A percentile compares a stretch with the other conserved stretches of the same genome.
Evolutionary conservation across 352 stramenopile species (phyloP).

Genomic region (Pythium aphanidermatum): DNA sequence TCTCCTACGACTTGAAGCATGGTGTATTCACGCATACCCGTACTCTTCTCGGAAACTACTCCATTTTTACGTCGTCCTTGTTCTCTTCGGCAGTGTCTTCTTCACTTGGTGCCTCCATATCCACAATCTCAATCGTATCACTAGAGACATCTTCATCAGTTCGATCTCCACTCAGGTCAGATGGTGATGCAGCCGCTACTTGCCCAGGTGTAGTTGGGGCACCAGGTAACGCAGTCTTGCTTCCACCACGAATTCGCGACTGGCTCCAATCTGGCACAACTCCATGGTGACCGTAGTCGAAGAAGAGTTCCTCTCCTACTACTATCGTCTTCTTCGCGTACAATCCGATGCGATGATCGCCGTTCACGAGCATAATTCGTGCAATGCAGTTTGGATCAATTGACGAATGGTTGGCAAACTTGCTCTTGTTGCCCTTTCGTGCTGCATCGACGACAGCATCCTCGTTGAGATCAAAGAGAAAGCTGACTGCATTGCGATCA

Average conservation of each 20-base stretch:
- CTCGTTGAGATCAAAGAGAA: constrained; percentile 93
- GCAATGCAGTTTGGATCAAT: constrained; percentile 77
- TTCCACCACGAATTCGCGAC: constrained; percentile 47
- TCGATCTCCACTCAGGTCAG: no score
- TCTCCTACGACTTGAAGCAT: no score
- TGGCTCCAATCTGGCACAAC: constrained; percentile 81
- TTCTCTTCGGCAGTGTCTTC: no score
- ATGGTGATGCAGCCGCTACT: no score
- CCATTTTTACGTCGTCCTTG: no score
- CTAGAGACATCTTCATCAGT: no score
- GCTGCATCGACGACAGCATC: constrained; percentile 92
- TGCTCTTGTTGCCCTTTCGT: constrained; percentile 94
- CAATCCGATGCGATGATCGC: constrained; percentile 91
- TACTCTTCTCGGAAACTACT: no score
- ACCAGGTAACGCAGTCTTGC: no score
- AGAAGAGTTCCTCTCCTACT: constrained; percentile 81
- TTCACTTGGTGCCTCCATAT: no score
- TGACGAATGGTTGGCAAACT: constrained; percentile 90
- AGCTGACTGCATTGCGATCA: constrained; percentile 86
- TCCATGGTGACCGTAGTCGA: constrained; percentile 78
- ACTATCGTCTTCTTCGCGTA: constrained; percentile 89
- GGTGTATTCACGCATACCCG: no score
- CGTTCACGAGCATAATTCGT: constrained; percentile 88
- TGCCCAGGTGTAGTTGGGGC: no score
- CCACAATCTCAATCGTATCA: no score